phyloP scores from a whole-genome alignment of 768 basidiomycete species.

The Guyanaporus albipodus region DNA sequence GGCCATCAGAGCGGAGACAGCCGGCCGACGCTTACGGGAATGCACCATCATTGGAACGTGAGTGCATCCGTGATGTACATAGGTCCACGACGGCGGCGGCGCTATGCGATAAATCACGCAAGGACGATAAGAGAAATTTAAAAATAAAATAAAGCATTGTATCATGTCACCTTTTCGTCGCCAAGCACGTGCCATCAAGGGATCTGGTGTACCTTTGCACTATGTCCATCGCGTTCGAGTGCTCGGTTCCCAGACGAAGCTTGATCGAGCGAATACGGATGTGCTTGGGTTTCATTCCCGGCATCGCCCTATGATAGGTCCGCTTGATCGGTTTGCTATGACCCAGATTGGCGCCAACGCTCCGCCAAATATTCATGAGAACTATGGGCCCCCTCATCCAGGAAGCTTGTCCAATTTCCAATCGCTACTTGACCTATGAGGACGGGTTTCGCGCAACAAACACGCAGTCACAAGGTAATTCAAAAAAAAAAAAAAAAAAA shows the following conservation, averaged over 20 bases:
- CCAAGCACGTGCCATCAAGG: conserved; percentile 7
- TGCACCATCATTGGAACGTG: neutral
- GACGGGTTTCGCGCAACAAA: conserved; percentile 17
- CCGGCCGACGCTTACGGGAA: conserved; percentile 15
- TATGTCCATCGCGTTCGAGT: neutral
- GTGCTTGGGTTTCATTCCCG: conserved; percentile 4
- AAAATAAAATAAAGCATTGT: too few species aligned
- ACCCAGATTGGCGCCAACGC: conserved; percentile 21
- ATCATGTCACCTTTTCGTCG: conserved; percentile 2
- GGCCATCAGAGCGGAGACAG: conserved; percentile 12
- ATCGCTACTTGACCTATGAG: conserved; percentile 13
- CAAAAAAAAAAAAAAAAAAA: conserved; percentile 1
- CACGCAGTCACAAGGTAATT: conserved; percentile 19
- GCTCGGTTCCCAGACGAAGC: conserved; percentile 13
- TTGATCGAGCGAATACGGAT: conserved; percentile 2
- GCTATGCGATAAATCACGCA: conserved; percentile 15
- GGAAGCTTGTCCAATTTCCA: conserved; percentile 22
- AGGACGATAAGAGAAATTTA: neutral
- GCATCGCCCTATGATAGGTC: conserved; percentile 17
- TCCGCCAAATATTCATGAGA: conserved; percentile 10
- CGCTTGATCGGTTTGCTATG: conserved; percentile 12
- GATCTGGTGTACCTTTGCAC: conserved; percentile 15
- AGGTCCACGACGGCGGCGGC: conserved; percentile 16
- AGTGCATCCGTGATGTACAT: neutral
- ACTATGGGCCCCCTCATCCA: neutral